These are phyloP conservation scores for Penicillium nordicum DNA, from an alignment of 2,329 filamentous ascomycete species.

Conservation along the genomic window DNA sequence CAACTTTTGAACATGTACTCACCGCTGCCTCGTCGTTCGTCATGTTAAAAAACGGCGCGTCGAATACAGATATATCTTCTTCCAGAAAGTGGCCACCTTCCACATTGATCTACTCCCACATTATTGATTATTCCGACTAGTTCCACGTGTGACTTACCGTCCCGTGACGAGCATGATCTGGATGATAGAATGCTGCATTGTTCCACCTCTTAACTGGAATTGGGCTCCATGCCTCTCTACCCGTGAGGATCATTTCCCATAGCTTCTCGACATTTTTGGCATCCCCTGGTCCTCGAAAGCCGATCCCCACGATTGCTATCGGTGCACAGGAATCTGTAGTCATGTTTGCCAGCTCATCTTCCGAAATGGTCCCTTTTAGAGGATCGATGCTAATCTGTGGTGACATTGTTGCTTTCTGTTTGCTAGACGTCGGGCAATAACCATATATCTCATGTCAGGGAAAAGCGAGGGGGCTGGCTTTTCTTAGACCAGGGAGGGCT, in stretches of 20 bases:
- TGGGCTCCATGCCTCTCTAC: slow-evolving; percentile 19
- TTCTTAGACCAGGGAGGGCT: neutral
- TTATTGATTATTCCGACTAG: neutral
- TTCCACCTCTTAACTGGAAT: slow-evolving; percentile 25
- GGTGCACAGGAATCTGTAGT: slow-evolving; percentile 12
- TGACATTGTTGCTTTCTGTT: neutral
- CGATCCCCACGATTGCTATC: slow-evolving; percentile 28
- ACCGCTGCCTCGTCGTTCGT: slow-evolving; percentile 30
- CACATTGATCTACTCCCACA: slow-evolving; percentile 22
- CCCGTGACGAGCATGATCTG: slow-evolving; percentile 23
- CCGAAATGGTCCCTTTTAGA: neutral
- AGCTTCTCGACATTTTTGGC: slow-evolving; percentile 19
- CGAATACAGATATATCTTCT: slow-evolving; percentile 29
- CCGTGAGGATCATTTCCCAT: slow-evolving; percentile 23
- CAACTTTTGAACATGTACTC: neutral
- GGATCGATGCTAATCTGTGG: neutral
- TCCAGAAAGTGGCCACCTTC: slow-evolving; percentile 26
- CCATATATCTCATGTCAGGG: neutral
- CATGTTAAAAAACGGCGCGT: slow-evolving; percentile 38
- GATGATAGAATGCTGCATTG: slow-evolving; percentile 25
- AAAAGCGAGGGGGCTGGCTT: neutral
- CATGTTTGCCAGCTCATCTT: slow-evolving; percentile 4
- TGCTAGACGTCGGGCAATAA: neutral
- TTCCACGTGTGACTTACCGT: slow-evolving; percentile 14
- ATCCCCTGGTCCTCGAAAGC: slow-evolving; percentile 24